phyloP scores from a whole-genome alignment of 441 rosid genomes.

The Erodium trifolium region DNA sequence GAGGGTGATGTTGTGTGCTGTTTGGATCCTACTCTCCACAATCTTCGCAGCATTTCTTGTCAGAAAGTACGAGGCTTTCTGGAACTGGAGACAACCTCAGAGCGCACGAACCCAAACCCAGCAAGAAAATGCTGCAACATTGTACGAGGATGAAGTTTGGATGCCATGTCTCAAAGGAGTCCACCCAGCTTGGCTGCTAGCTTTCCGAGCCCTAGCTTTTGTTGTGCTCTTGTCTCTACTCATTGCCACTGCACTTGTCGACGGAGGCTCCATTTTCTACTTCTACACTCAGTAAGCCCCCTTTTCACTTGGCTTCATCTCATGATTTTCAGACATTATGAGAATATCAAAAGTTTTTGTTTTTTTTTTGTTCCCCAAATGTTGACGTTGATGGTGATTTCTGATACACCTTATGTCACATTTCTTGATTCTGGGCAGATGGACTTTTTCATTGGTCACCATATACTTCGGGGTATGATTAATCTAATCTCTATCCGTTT shows the following conservation, averaged over 20 bases:
- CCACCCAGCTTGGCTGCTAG: constrained; percentile 91
- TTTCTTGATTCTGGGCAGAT: constrained; percentile 43
- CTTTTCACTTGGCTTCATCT: too few species aligned
- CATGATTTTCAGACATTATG: too few species aligned
- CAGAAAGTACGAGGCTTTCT: constrained; percentile 51
- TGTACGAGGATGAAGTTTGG: constrained; percentile 80
- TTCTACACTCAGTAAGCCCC: constrained; percentile 79
- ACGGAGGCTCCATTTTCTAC: constrained; percentile 70
- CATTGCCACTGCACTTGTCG: constrained; percentile 34
- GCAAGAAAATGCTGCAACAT: constrained; percentile 37
- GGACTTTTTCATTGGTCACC: constrained; percentile 72
- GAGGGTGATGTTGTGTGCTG: constrained; percentile 13
- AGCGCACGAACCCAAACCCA: constrained; percentile 9
- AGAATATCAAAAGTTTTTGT: too few species aligned
- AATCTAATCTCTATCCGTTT: too few species aligned
- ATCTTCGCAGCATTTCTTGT: constrained; percentile 34
- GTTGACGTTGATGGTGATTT: too few species aligned
- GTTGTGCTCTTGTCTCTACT: constrained; percentile 51
- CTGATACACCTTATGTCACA: not conserved
- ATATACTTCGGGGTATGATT: constrained; percentile 61
- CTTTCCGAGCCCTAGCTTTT: constrained; percentile 58
- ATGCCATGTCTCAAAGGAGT: constrained; percentile 65
- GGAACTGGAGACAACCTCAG: constrained; percentile 10
- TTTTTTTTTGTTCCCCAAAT: too few species aligned
- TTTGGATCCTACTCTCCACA: constrained; percentile 33